phyloP scores from a whole-genome alignment of 352 stramenopile species.

The Pythium chondricola region DNA sequence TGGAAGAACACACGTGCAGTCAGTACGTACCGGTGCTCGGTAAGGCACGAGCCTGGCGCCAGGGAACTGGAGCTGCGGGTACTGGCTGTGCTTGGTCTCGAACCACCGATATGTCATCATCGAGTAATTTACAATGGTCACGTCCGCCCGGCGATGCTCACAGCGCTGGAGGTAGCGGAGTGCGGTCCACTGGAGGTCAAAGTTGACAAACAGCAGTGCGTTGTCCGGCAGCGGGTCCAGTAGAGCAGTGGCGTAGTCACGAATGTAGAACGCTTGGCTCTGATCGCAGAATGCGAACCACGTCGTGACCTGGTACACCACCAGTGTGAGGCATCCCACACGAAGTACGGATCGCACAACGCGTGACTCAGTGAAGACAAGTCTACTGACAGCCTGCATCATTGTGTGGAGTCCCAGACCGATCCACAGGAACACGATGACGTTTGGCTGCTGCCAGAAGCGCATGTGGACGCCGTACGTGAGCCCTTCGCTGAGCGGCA shows the following conservation, averaged over 20 bases:
- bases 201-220: slow-evolving; percentile 81
- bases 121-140: slow-evolving; percentile 73
- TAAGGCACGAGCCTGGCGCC: slow-evolving; percentile 13
- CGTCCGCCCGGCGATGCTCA: slow-evolving; percentile 42
- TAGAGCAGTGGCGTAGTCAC: slow-evolving; percentile 69
- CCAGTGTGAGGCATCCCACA: background rate
- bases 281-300: slow-evolving; percentile 24
- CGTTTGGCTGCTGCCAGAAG: slow-evolving; percentile 93
- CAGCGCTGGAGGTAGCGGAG: slow-evolving; percentile 86
- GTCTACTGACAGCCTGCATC: background rate
- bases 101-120: slow-evolving; percentile 86
- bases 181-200: slow-evolving; percentile 85
- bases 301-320: slow-evolving; percentile 2
- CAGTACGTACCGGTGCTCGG: slow-evolving; percentile 13
- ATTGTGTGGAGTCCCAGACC: slow-evolving; percentile 37
- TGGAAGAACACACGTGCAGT: no score
- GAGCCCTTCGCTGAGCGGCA: slow-evolving; percentile 89
- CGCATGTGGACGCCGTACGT: slow-evolving; percentile 93
- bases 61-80: slow-evolving; percentile 52
- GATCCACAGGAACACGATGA: slow-evolving; percentile 86
- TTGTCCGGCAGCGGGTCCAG: slow-evolving; percentile 59
- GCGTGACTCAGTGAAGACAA: no score
- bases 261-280: slow-evolving; percentile 43
- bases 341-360: background rate
- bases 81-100: slow-evolving; percentile 41